A percentile compares a stretch with the other conserved stretches of the same genome.
phyloP scores from a whole-genome alignment of 345 rosid species.

The Syzygium grande region DNA sequence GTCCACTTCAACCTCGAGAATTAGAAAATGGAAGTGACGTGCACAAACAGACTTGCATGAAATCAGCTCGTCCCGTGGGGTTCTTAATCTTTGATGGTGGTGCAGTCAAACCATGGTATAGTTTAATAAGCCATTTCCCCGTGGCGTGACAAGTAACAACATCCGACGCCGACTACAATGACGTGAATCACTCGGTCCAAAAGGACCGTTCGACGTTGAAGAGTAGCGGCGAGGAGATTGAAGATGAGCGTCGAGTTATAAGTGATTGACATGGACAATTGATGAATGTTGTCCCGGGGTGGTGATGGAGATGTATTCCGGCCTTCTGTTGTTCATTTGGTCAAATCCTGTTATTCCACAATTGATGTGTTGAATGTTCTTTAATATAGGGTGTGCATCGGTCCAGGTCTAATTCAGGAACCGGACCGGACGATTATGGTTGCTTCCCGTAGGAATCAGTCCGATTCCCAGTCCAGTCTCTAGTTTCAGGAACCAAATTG shows the following conservation, averaged over 20 bases:
- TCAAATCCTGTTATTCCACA: too few species aligned
- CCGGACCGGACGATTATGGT: too few species aligned
- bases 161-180: neutral
- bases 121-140: neutral
- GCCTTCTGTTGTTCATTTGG: too few species aligned
- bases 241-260: neutral
- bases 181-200: neutral
- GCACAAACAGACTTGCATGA: too few species aligned
- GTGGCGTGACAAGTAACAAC: neutral
- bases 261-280: neutral
- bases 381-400: too few species aligned
- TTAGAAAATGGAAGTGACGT: neutral
- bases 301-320: too few species aligned
- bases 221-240: neutral
- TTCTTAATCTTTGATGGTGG: neutral
- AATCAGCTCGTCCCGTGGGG: too few species aligned
- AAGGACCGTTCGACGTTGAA: neutral
- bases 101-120: neutral
- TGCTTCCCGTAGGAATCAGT: too few species aligned
- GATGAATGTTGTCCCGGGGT: too few species aligned
- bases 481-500: neutral
- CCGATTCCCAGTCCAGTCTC: rapidly evolving
- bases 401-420: too few species aligned
- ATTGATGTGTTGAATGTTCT: too few species aligned
- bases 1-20: too few species aligned